Evolutionary conservation across 352 stramenopile genomes (phyloP), one percentile per base, ranked within the genome.

Genomic region (Phytopythium litorale): DNA sequence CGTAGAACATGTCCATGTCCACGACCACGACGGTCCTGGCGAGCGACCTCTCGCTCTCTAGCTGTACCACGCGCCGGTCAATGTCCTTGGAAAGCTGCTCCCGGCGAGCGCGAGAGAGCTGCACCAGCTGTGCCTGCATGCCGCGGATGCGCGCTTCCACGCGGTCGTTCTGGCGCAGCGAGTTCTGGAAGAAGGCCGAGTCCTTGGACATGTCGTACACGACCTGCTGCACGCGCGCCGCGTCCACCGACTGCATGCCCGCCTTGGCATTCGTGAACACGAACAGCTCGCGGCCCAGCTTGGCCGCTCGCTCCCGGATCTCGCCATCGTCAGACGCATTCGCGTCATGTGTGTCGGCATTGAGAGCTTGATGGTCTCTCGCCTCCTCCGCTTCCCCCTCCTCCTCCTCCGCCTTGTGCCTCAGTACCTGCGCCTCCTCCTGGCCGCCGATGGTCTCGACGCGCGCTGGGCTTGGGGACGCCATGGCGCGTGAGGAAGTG

Each of bases 1-100:
- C 97, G 73, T 97, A 99, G 66, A 99, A 99, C 83, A 97, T 97
- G 69, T 99, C 97, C 94, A 99, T 98, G 72, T 99, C 97, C 1
- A 90, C 75, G 0, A 99, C 95, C 15, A 97, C 88, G 66, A 88
- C 90, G 0, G 88, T 96, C 19, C 73, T 78, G 59, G 78, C 75
- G 30, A 91, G 75, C 56, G 81, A 70, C 45, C 76, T 82, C 30
- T 63, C 63, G 38, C 66, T 68, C 64, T 93, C 89, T 56, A 85
- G 79, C 56, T 84, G 69, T 16, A 65, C 75, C n/a, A 81, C 64
- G 16, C 65, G 52, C 15, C 71, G 45, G 63, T 87, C 75, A 4
- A 76, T 65, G 40, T 93, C 73, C 35, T 68, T 56, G 21, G 78
- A 58, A 32, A 88, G 60, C 15, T 60, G 48, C 43, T 75, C 55